These are phyloP conservation scores for Cucumis variabilis DNA, from an alignment of 331 rosid species.

Conservation along the genomic window DNA sequence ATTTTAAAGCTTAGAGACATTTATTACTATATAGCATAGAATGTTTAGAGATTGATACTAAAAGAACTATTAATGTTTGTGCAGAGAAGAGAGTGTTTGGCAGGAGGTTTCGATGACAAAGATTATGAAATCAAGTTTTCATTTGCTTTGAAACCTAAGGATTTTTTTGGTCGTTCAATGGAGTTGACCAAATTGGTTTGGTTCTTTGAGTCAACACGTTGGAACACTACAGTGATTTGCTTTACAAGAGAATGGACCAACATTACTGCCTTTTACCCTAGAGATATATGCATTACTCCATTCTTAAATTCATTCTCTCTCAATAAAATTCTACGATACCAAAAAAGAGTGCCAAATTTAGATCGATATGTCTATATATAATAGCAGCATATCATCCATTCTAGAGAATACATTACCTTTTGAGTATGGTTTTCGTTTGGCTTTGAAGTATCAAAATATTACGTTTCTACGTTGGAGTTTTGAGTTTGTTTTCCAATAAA, in stretches of 20 bases:
- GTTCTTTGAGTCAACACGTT: background rate
- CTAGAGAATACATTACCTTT: too few species aligned
- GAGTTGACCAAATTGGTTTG: background rate
- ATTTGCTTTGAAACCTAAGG: background rate
- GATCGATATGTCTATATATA: too few species aligned
- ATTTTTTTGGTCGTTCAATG: background rate
- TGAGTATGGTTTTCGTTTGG: too few species aligned
- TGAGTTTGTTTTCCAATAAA: too few species aligned
- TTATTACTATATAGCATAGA: too few species aligned
- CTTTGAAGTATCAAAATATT: too few species aligned
- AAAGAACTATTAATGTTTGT: background rate
- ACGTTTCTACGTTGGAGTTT: too few species aligned
- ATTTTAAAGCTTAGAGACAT: too few species aligned
- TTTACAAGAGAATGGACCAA: background rate
- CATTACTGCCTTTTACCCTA: background rate
- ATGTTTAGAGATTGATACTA: background rate
- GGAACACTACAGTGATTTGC: background rate
- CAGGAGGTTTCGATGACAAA: background rate
- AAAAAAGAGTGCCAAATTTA: too few species aligned
- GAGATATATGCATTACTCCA: background rate
- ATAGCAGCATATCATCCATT: too few species aligned
- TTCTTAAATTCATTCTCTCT: background rate
- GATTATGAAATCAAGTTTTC: background rate
- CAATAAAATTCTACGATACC: background rate
- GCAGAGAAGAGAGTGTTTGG: background rate